Evolutionary conservation across 2,329 filamentous ascomycete genomes (phyloP).

Genomic region (Colletotrichum endophyticum): DNA sequence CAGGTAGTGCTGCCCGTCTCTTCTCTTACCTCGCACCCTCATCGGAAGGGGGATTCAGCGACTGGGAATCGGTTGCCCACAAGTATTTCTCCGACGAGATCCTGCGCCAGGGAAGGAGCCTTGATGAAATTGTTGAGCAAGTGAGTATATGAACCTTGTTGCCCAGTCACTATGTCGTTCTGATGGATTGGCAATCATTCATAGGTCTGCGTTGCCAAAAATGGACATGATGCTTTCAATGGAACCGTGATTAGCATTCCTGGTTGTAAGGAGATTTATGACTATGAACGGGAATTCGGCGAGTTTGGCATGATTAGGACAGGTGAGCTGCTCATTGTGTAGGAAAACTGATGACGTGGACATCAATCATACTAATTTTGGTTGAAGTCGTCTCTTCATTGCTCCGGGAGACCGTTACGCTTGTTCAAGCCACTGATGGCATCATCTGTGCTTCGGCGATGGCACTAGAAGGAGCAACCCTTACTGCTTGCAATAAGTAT

Average conservation of each 20-base stretch:
- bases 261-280: not conserved
- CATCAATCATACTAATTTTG: accelerated
- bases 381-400: not conserved
- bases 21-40: not conserved
- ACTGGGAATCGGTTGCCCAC: not conserved
- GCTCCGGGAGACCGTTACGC: not conserved
- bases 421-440: not conserved
- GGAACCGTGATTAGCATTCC: not conserved
- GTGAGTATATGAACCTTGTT: not conserved
- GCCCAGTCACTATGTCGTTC: not conserved
- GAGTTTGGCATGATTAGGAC: not conserved
- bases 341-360: not conserved
- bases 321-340: not conserved
- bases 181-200: not conserved
- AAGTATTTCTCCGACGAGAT: not conserved
- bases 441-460: not conserved
- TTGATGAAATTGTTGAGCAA: not conserved
- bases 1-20: not conserved
- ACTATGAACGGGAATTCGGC: not conserved
- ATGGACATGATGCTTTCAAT: not conserved
- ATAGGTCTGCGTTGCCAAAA: not conserved
- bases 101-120: not conserved
- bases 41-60: not conserved
- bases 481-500: not conserved
- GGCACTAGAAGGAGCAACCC: not conserved